Conservation (phyloP, 2,329 filamentous ascomycete species). For the Zymoseptoria pseudotritici region DNA sequence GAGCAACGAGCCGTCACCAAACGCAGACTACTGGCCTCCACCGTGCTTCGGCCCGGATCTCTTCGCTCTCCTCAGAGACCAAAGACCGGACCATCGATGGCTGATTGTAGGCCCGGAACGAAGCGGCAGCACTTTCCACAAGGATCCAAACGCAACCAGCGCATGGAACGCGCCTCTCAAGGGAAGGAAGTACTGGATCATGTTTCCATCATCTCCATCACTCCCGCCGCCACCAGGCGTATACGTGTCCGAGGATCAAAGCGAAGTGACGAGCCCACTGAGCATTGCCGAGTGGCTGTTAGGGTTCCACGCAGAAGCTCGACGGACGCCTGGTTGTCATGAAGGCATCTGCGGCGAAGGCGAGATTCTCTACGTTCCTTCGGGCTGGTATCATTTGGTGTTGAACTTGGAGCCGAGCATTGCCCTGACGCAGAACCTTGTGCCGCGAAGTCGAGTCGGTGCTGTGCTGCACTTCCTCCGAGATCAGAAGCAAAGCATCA, state of each 20-base stretch:
- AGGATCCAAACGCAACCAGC: conserved; percentile 63
- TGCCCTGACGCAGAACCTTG: conserved; percentile 92
- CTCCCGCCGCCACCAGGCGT: conserved; percentile 73
- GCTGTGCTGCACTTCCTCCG: conserved; percentile 73
- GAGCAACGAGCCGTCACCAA: conserved; percentile 29
- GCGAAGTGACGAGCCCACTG: conserved; percentile 86
- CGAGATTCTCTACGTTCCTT: conserved; percentile 86
- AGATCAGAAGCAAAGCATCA: conserved; percentile 78
- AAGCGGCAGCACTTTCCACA: conserved; percentile 87
- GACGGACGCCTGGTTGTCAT: conserved; percentile 64
- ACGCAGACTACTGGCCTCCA: conserved; percentile 67
- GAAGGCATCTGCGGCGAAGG: conserved; percentile 80
- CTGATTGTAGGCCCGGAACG: conserved; percentile 81
- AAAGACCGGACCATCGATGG: conserved; percentile 85
- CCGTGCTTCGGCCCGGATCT: conserved; percentile 78
- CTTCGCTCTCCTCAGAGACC: conserved; percentile 67
- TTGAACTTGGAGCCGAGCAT: conserved; percentile 80
- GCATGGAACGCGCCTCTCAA: conserved; percentile 93
- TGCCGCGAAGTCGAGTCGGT: conserved; percentile 64
- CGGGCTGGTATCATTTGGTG: conserved; percentile 94
- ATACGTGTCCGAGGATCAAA: conserved; percentile 79
- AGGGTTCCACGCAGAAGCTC: conserved; percentile 77
- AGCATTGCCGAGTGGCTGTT: conserved; percentile 97
- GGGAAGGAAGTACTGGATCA: conserved; percentile 95
- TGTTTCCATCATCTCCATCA: conserved; percentile 70